phyloP scores from a whole-genome alignment of 2,329 filamentous ascomycete species.

The Ceratocystis albifundus region DNA sequence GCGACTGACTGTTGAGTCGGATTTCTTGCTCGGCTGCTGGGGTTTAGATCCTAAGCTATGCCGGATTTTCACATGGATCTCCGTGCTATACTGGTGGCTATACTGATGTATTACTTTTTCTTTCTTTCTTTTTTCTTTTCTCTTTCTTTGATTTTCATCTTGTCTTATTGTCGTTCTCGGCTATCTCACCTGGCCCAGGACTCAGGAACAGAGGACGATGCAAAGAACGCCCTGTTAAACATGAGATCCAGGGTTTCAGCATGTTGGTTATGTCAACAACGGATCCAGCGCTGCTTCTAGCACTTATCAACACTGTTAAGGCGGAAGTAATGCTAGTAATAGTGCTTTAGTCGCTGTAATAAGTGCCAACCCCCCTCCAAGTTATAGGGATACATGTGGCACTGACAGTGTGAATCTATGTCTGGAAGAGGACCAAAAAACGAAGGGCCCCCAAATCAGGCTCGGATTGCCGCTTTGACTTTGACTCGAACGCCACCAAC shows the following conservation, averaged over 20 bases:
- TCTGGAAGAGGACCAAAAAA: not conserved
- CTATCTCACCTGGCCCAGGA: not conserved
- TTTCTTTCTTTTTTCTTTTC: conserved; percentile 3
- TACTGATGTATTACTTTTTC: not conserved
- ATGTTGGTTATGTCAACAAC: not conserved
- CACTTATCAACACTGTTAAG: too few relatives aligned
- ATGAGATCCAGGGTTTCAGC: not conserved
- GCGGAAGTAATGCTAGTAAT: too few relatives aligned
- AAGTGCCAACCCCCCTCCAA: not conserved
- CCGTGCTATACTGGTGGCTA: not conserved
- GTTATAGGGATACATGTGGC: conserved; percentile 2
- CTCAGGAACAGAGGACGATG: not conserved
- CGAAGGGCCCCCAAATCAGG: not conserved
- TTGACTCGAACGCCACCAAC: conserved; percentile 9
- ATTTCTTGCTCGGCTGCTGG: not conserved
- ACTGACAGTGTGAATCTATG: conserved; percentile 5
- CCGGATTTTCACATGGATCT: conserved; percentile 9
- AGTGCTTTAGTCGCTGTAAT: not conserved
- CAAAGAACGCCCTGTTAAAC: not conserved
- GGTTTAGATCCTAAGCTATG: conserved; percentile 10
- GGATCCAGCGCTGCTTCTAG: not conserved
- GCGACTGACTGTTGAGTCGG: not conserved
- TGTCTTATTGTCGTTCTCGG: not conserved
- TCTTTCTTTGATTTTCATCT: not conserved
- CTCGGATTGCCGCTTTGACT: conserved; percentile 1